Conservation (phyloP, 2,329 filamentous ascomycete species). For the Coniochaeta sp. region DNA sequence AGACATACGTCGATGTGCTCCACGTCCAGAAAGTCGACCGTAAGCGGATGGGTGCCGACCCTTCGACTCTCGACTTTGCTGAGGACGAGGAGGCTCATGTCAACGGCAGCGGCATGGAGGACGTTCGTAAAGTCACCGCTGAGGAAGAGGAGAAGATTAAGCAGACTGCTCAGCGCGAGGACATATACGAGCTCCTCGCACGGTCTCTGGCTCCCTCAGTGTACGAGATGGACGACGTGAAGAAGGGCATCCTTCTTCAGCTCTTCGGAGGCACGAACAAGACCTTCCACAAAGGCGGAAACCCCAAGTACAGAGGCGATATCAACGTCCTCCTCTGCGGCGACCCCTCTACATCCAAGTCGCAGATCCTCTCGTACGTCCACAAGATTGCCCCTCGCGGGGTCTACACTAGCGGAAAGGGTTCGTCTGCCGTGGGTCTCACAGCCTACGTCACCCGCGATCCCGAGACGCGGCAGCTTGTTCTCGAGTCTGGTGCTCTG, state of each 20-base stretch:
- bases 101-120: slow-evolving; percentile 69
- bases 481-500: slow-evolving; percentile 72
- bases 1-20: slow-evolving; percentile 92
- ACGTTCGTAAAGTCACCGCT: slow-evolving; percentile 72
- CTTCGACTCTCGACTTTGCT: slow-evolving; percentile 79
- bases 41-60: slow-evolving; percentile 85
- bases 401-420: slow-evolving; percentile 76
- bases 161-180: slow-evolving; percentile 67
- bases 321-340: slow-evolving; percentile 96
- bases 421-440: slow-evolving; percentile 73
- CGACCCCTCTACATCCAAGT: slow-evolving; percentile 95
- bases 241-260: slow-evolving; percentile 95
- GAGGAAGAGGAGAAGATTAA: slow-evolving; percentile 90
- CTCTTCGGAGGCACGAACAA: slow-evolving; percentile 98
- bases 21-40: slow-evolving; percentile 97
- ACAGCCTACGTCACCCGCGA: slow-evolving; percentile 77
- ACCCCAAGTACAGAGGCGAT: slow-evolving; percentile 90
- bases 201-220: slow-evolving; percentile 90
- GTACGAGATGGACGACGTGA: slow-evolving; percentile 97
- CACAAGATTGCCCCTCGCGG: slow-evolving; percentile 93
- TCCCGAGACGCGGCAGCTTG: slow-evolving; percentile 71
- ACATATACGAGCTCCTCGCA: slow-evolving; percentile 89
- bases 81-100: slow-evolving; percentile 62
- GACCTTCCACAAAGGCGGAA: slow-evolving; percentile 92
- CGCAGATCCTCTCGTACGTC: slow-evolving; percentile 87